A percentile compares a stretch with the other conserved stretches of the same genome.
Conservation (phyloP, 1,284 basidiomycete species). For the Cutaneotrichosporon spelunceum region DNA sequence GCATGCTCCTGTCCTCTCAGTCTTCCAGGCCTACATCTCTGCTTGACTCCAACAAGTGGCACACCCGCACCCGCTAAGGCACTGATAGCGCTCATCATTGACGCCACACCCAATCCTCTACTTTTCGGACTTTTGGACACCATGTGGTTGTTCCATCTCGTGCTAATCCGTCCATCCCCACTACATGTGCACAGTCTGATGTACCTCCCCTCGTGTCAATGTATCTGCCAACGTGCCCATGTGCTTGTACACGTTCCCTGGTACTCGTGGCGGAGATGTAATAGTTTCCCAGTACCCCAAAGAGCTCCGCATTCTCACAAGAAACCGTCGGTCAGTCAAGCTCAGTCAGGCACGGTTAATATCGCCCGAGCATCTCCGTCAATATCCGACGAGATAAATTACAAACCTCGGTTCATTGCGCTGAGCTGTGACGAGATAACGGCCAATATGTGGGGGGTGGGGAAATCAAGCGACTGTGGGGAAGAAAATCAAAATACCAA, state of each 20-base stretch:
- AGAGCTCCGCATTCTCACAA: background rate
- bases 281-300: background rate
- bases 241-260: background rate
- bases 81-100: background rate
- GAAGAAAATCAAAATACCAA: background rate
- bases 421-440: background rate
- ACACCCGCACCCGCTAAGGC: background rate
- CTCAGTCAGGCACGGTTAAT: background rate
- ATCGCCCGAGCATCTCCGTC: conserved; percentile 4
- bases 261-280: too few relatives aligned
- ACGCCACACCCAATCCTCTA: background rate
- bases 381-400: background rate
- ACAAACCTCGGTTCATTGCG: background rate
- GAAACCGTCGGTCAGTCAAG: background rate
- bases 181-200: background rate
- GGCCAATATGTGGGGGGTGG: background rate
- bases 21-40: background rate
- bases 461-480: background rate
- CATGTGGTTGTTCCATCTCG: background rate
- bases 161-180: background rate
- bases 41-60: background rate
- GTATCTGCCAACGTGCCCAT: background rate
- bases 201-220: background rate
- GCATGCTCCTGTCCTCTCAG: background rate
- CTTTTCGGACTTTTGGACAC: background rate